Base-by-base conservation (phyloP, 345 rosid species). In the Hibiscus tridactylites region DNA sequence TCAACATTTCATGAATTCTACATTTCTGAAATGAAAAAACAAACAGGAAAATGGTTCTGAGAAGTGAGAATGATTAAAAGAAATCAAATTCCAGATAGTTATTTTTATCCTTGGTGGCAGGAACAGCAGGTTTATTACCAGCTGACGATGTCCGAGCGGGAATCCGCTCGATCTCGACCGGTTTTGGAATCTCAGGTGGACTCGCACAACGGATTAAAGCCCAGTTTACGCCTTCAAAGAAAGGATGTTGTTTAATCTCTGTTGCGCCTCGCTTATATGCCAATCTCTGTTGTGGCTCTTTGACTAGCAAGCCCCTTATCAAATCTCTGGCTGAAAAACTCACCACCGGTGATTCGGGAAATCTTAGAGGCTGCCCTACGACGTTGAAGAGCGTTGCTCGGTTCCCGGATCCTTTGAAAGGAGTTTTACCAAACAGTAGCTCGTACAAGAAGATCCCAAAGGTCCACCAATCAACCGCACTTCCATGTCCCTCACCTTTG, bases 171-270 rank as follows among this genome's bases (percentile, higher is more conserved):
- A 88, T 80, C 76, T 87, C 89, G 2, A 87, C 81, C 13, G 93
- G 88, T 80, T 81, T 91, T 16, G 96, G 96, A 62, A 91, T 75
- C 76, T 89, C 95, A 0, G 91, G 96, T 3, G 97, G 97, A 65
- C 87, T 91, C 1, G 86, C 90, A 64, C 96, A 91, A 12, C 97
- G 84, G 26, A 88, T 88, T 68, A 91, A 58, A 15, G 97, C 93
- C 97, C 96, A 90, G 28, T 91, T 91, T 42, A 91, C 87, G n/a
- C 96, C 96, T 85, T 90, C 93, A 71, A 88, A 91, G 89, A 89
- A 91, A 44, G 81, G 90, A 70, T 88, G 96, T 72, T 89, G 96
- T 78, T 88, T 90, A 53, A 90, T 88, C 85, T 87, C 96, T 1
- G 91, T 91, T 28, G 89, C 93, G 28, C 96, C 97, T 68, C 97